Base-by-base conservation (phyloP, 495 filamentous ascomycete genomes). In the Penicillium ucsense region DNA sequence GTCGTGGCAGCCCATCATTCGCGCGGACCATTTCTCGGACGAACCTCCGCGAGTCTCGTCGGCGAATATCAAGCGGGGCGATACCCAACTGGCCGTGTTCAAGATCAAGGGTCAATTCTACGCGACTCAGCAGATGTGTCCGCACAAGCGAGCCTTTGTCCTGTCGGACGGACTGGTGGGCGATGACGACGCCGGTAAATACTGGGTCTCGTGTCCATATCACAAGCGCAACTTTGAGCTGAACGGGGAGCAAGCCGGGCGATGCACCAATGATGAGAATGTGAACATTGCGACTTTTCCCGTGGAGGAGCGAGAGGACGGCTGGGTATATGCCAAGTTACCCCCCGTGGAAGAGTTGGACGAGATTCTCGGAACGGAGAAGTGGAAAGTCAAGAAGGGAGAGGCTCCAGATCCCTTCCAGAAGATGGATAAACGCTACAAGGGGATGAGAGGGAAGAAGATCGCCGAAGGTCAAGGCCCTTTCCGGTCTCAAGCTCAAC, bases 61-160 rank as follows among this genome's bases (percentile, higher is more conserved):
- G 69, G 63, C 84, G 3, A 82, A 80, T 36, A 68, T 95, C 63
- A 94, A 94, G 71, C 79, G 88, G 27, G 87, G 88, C 8, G 89
- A 95, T 62, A 95, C 89, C 0, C 91, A 97, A 63, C 77, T 96
- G 4, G 89, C 90, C 11, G 72, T 96, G 48, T 96, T 92, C 78
- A 88, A 89, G 59, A 74, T 96, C 51, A 78, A 79, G 48, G 91
- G 88, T 12, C 77, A 80, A 43, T 94, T 79, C 67, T 92, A 90
- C 60, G 86, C 88, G n/a, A 85, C 84, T 10, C 91, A 97, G 74
- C 89, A 97, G 63, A 97, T 97, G 91, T 97, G 91, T 62, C 91
- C 91, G 9, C 89, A 95, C 68, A 95, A 95, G 68, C 86, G 90
- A 30, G 82, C 90, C 0, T 96, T 97, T 64, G 84, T 88, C 31